Conservation (phyloP, 2,329 filamentous ascomycete genomes). For the Pleoardoris graminearum region DNA sequence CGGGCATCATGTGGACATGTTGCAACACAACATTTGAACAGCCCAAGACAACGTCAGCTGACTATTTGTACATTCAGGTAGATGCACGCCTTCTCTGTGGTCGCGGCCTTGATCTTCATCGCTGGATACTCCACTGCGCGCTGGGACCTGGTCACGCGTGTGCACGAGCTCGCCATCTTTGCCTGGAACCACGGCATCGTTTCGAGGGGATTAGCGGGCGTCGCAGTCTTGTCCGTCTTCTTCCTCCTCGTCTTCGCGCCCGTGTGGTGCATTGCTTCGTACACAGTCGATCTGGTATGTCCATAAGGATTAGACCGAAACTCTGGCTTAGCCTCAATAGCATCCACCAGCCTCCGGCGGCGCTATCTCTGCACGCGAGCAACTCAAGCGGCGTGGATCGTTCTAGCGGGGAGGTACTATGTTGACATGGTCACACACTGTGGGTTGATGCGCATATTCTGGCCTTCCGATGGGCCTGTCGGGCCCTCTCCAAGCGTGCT, state of each 20-base stretch:
- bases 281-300: conserved; percentile 78
- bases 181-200: conserved; percentile 99
- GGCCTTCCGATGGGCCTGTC: conserved; percentile 83
- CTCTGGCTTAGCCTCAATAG: conserved; percentile 51
- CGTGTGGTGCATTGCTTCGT: conserved; percentile 77
- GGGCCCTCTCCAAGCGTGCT: conserved; percentile 79
- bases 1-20: no score
- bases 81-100: conserved; percentile 98
- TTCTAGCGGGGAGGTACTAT: conserved; percentile 68
- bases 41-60: no score
- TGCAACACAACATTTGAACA: no score
- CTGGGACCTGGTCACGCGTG: conserved; percentile 95
- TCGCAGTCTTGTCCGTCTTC: conserved; percentile 77
- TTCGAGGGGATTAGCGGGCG: conserved; percentile 82
- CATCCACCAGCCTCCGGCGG: conserved; percentile 78
- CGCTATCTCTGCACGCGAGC: conserved; percentile 92
- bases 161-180: conserved; percentile 96
- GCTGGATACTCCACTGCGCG: conserved; percentile 98
- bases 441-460: conserved; percentile 97
- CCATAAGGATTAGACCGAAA: not conserved
- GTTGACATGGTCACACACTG: conserved; percentile 68
- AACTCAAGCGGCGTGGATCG: conserved; percentile 89
- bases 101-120: conserved; percentile 97
- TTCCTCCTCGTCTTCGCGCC: conserved; percentile 86
- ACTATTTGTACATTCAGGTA: no score